These are phyloP conservation scores for Neocucurbitaria cava DNA, from an alignment of 2,329 filamentous ascomycete genomes.

Conservation along the genomic window DNA sequence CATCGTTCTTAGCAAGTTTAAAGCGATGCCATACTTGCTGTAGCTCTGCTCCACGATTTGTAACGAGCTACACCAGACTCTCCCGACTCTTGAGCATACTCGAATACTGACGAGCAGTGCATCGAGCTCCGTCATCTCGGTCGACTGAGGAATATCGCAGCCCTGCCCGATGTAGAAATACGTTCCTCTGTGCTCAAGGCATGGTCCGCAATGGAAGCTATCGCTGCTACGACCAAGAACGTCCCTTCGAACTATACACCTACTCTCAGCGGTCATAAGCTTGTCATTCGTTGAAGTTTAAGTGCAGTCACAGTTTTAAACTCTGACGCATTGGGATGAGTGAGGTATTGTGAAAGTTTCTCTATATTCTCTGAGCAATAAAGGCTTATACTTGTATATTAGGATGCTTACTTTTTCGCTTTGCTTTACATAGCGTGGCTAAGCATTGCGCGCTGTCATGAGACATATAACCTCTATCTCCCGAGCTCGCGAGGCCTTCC, in stretches of 20 bases:
- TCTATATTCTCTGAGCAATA: not conserved
- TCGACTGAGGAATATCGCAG: not conserved
- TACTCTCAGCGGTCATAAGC: not conserved
- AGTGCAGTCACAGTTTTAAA: not conserved
- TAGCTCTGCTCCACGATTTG: not conserved
- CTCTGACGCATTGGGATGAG: not conserved
- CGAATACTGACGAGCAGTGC: not conserved
- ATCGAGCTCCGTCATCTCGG: not conserved
- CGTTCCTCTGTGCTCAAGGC: not conserved
- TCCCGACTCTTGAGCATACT: not conserved
- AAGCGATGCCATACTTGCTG: not conserved
- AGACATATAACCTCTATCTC: not conserved
- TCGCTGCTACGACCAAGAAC: not conserved
- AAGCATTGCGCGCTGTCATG: not conserved
- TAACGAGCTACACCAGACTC: not conserved
- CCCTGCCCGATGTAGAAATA: not conserved
- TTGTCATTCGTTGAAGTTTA: not conserved
- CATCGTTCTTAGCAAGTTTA: not conserved
- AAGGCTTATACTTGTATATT: not conserved
- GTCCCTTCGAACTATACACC: not conserved
- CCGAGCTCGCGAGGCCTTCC: not conserved
- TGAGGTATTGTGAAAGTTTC: not conserved
- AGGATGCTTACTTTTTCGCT: not conserved
- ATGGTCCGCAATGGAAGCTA: not conserved
- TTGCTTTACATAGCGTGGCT: not conserved